Percentiles rank a stretch among this genome's conserved stretches.
Evolutionary conservation across 306 rosid species (phyloP).

Genomic region (Begonia masoniana): DNA sequence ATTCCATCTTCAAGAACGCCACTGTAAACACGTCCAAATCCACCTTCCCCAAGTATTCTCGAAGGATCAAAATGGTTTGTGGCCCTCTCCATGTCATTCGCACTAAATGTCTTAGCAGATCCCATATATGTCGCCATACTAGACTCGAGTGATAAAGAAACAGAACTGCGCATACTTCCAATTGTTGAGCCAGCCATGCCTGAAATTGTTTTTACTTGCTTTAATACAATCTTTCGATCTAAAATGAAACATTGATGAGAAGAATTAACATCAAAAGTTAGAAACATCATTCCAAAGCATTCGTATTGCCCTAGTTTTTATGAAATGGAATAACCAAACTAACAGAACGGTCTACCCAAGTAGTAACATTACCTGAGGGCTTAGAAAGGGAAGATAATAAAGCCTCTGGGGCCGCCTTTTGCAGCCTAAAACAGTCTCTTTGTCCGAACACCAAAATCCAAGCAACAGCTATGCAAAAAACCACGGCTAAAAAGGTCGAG

Average conservation of each 20-base stretch:
- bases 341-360: background rate
- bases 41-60: slow-evolving; percentile 89
- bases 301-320: background rate
- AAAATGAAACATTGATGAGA: no score
- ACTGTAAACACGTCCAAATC: slow-evolving; percentile 84
- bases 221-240: no score
- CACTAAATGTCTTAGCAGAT: slow-evolving; percentile 77
- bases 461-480: slow-evolving; percentile 40
- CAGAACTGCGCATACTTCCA: slow-evolving; percentile 49
- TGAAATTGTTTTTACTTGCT: slow-evolving; percentile 14
- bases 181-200: slow-evolving; percentile 46
- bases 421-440: slow-evolving; percentile 27
- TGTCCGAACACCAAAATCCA: slow-evolving; percentile 40
- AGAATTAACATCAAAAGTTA: background rate
- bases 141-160: slow-evolving; percentile 68
- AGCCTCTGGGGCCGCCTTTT: slow-evolving; percentile 24
- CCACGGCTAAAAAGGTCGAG: slow-evolving; percentile 40
- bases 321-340: background rate
- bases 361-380: slow-evolving; percentile 43
- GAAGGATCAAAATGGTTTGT: slow-evolving; percentile 53
- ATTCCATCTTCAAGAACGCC: slow-evolving; percentile 73
- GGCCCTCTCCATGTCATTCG: slow-evolving; percentile 61
- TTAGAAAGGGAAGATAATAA: slow-evolving; percentile 34
- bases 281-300: background rate
- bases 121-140: slow-evolving; percentile 74